A percentile compares a stretch with the other conserved stretches of the same genome.
These are phyloP conservation scores for Boehmeria nivea DNA, from an alignment of 306 rosid species.

Conservation along the genomic window DNA sequence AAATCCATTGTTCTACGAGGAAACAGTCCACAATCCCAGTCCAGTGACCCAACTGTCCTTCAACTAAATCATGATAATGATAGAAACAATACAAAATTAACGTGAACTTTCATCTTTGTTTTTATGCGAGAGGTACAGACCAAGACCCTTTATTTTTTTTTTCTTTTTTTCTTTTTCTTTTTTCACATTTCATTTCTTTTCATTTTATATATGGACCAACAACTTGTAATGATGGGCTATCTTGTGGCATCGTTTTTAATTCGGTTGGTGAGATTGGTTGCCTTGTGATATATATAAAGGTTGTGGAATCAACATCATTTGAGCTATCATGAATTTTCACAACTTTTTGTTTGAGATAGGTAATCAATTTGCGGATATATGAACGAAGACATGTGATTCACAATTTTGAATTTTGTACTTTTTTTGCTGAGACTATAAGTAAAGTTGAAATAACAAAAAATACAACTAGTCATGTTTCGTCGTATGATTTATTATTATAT, in stretches of 20 bases:
- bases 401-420: too few species aligned
- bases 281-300: too few species aligned
- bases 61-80: background rate
- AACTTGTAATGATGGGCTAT: slow-evolving; percentile 10
- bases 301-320: slow-evolving; percentile 17
- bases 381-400: slow-evolving; percentile 1
- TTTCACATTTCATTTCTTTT: too few species aligned
- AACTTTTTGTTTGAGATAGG: background rate
- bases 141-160: background rate
- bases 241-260: background rate
- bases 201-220: background rate
- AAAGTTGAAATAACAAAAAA: too few species aligned
- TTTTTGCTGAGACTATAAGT: too few species aligned
- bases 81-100: background rate
- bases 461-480: too few species aligned
- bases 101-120: background rate
- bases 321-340: too few species aligned
- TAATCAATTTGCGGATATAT: background rate
- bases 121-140: slow-evolving; percentile 19
- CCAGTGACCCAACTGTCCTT: too few species aligned
- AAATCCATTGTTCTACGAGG: slow-evolving; percentile 9
- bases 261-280: slow-evolving; percentile 25
- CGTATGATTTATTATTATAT: too few species aligned
- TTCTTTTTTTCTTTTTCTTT: background rate
- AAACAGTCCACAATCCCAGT: too few species aligned